These are phyloP conservation scores for Selenicereus undatus DNA, from an alignment of 148 eudicot genomes.

Conservation along the genomic window DNA sequence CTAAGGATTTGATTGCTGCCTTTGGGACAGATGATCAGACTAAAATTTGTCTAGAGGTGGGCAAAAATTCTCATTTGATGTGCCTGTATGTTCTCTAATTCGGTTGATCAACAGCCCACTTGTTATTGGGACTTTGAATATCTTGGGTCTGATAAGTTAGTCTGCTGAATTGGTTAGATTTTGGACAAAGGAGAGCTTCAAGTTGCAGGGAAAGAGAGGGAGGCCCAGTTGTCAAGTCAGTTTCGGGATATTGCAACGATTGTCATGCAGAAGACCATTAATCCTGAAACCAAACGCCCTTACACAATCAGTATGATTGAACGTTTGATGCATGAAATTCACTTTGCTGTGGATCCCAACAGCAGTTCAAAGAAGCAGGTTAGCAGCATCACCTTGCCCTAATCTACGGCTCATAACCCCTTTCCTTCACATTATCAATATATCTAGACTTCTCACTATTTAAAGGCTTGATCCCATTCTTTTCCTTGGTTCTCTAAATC, in stretches of 20 bases:
- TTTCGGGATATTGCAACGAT: conserved; percentile 96
- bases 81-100: background rate
- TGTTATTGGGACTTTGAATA: background rate
- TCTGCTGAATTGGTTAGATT: conserved; percentile 45
- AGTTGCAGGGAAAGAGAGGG: conserved; percentile 98
- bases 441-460: background rate
- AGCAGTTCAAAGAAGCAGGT: conserved; percentile 97
- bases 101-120: background rate
- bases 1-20: conserved; percentile 73
- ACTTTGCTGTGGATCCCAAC: conserved; percentile 93
- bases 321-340: conserved; percentile 95
- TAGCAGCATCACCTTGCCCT: conserved; percentile 2
- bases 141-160: background rate
- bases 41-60: conserved; percentile 86
- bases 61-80: background rate
- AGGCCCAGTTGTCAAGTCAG: conserved; percentile 89
- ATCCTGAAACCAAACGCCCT: conserved; percentile 84
- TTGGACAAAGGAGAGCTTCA: conserved; percentile 98
- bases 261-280: conserved; percentile 90
- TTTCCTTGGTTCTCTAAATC: background rate
- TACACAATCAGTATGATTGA: conserved; percentile 98
- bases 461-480: background rate
- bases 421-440: background rate
- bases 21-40: conserved; percentile 86
- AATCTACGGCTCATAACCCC: background rate